Evolutionary conservation across 2,329 filamentous ascomycete species (phyloP), one percentile per base, ranked within the genome.

Genomic region (Ciborinia camelliae): DNA sequence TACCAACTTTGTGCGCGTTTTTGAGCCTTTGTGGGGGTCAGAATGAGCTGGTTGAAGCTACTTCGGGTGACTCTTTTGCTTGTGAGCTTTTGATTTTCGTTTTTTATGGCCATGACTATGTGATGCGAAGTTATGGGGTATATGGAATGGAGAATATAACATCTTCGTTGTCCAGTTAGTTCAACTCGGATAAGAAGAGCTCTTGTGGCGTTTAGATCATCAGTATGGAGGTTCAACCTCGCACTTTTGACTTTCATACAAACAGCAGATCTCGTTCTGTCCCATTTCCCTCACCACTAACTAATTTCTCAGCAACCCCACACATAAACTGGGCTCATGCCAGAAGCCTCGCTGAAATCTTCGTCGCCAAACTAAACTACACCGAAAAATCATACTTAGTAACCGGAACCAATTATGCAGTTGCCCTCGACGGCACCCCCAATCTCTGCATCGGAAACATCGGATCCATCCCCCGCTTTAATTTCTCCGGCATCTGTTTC

Each of bases 401-500:
- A 28, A 50, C 47, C 15, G 47, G 47, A 0, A 50, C 47, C 23
- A n/a, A n/a, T n/a, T n/a, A n/a, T n/a, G n/a, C n/a, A n/a, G n/a
- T n/a, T n/a, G n/a, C n/a, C n/a, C n/a, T n/a, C n/a, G n/a, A n/a
- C n/a, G n/a, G n/a, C n/a, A n/a, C n/a, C n/a, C n/a, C n/a, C n/a
- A n/a, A n/a, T n/a, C n/a, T n/a, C n/a, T n/a, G n/a, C n/a, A n/a
- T n/a, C n/a, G n/a, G 37, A 39, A 70, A 69, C 28, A 65, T 71
- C n/a, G 50, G 39, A 14, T 57, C 70, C 14, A 68, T 71, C 35
- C 3, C 28, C 12, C 54, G 64, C 6, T 9, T 70, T 20, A 63
- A 61, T 1, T 71, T 71, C 41, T 8, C 54, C 0, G 69, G 69
- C 9, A 48, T 71, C 18, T 70, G 69, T 61, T 26, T 62, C 18